A percentile compares a stretch with the other conserved stretches of the same genome.
phyloP scores from a whole-genome alignment of 352 stramenopile species.

The Globisporangium polare region DNA sequence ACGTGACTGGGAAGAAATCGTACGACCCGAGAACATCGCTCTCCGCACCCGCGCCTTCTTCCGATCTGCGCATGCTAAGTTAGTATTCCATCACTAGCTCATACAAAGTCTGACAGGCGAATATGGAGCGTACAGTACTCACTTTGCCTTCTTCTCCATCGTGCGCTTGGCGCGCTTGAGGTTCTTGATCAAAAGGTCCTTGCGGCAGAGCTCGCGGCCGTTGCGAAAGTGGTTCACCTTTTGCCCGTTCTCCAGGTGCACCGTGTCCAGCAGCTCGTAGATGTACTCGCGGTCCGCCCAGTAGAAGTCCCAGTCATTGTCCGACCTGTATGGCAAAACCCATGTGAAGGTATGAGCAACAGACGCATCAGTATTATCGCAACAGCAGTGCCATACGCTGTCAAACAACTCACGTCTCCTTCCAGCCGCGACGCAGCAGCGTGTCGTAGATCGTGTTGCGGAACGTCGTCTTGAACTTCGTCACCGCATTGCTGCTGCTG shows the following conservation, averaged over 20 bases:
- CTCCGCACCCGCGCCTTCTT: constrained; percentile 23
- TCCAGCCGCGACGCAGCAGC: constrained; percentile 85
- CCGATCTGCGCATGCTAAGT: constrained; percentile 25
- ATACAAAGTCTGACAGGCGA: not conserved
- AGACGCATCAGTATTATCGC: not conserved
- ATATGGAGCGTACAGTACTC: not conserved
- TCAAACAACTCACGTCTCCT: constrained; percentile 51
- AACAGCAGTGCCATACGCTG: too few species aligned
- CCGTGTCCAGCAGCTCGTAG: constrained; percentile 88
- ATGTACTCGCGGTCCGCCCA: constrained; percentile 90
- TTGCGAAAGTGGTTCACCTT: constrained; percentile 92
- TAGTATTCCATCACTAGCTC: not conserved
- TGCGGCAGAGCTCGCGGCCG: constrained; percentile 86
- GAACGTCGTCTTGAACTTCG: constrained; percentile 90
- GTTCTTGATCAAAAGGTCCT: constrained; percentile 96
- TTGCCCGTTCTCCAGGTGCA: constrained; percentile 78
- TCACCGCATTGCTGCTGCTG: constrained; percentile 20
- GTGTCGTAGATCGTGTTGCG: constrained; percentile 92
- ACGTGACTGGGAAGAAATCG: constrained; percentile 91
- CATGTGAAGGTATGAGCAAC: not conserved
- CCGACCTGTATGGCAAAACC: constrained; percentile 18
- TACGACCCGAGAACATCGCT: constrained; percentile 52
- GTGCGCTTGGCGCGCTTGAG: constrained; percentile 86
- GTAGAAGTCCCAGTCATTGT: constrained; percentile 89
- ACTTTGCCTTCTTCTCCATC: constrained; percentile 81